These are phyloP conservation scores for Trichoderma pleuroti DNA, from an alignment of 2,329 filamentous ascomycete genomes.

Conservation along the genomic window DNA sequence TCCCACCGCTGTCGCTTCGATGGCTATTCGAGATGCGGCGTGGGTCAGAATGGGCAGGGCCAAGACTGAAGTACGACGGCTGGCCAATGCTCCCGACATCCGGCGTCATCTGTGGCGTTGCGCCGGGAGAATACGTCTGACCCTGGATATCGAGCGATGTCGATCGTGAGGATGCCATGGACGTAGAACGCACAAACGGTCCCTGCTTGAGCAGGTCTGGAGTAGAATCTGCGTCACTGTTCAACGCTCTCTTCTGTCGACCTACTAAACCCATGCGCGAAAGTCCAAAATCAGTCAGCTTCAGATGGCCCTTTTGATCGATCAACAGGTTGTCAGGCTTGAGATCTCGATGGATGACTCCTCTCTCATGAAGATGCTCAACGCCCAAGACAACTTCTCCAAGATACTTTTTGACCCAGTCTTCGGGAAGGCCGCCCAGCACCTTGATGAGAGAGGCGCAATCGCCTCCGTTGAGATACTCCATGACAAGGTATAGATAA, in stretches of 20 bases:
- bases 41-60: constrained; percentile 55
- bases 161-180: constrained; percentile 84
- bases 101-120: constrained; percentile 84
- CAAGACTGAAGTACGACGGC: constrained; percentile 88
- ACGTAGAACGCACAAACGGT: constrained; percentile 80
- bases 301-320: constrained; percentile 92
- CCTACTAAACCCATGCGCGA: constrained; percentile 97
- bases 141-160: constrained; percentile 87
- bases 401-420: constrained; percentile 97
- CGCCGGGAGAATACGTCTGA: constrained; percentile 68
- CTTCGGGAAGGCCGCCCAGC: constrained; percentile 84
- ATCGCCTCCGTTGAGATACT: constrained; percentile 96
- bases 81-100: constrained; percentile 62
- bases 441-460: constrained; percentile 96
- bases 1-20: constrained; percentile 88
- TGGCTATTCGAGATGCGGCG: constrained; percentile 69
- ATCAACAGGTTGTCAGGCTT: constrained; percentile 98
- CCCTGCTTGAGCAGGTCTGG: constrained; percentile 91
- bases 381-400: constrained; percentile 96
- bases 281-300: constrained; percentile 94
- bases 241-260: constrained; percentile 89
- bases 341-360: constrained; percentile 93
- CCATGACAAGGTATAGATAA: constrained; percentile 98
- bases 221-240: constrained; percentile 73
- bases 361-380: constrained; percentile 88